A percentile compares a stretch with the other conserved stretches of the same genome.
These are phyloP conservation scores for Trametes coccinea DNA, from an alignment of 768 basidiomycete genomes.

Conservation along the genomic window DNA sequence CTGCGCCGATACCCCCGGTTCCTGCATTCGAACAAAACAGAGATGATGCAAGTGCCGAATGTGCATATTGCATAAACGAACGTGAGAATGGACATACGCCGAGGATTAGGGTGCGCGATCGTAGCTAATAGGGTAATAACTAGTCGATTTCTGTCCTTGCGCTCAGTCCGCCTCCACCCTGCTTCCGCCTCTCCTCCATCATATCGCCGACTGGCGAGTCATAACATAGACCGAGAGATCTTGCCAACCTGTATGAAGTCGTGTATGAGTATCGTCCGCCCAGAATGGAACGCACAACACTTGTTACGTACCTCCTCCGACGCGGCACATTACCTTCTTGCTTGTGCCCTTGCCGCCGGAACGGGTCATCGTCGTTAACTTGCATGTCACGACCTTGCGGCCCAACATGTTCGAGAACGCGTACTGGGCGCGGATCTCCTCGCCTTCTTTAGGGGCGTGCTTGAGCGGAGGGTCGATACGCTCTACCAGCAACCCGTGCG, in stretches of 20 bases:
- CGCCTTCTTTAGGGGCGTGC: conserved; percentile 63
- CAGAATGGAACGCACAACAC: background rate
- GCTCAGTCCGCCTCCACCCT: conserved; percentile 1
- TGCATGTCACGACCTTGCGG: conserved; percentile 75
- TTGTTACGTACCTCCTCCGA: conserved; percentile 70
- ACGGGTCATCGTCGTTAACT: conserved; percentile 76
- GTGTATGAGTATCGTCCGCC: conserved; percentile 1
- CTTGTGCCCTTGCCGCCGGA: conserved; percentile 46
- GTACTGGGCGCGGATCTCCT: conserved; percentile 84
- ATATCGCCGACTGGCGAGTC: conserved; percentile 73
- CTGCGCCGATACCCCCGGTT: background rate
- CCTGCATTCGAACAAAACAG: background rate
- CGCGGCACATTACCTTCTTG: conserved; percentile 91
- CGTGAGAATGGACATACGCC: conserved; percentile 25
- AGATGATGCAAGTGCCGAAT: background rate
- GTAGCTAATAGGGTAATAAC: conserved; percentile 18
- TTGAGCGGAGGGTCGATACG: conserved; percentile 79
- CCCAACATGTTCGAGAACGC: conserved; percentile 73
- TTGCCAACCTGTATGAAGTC: conserved; percentile 62
- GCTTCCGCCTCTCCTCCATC: conserved; percentile 13
- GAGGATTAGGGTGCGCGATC: conserved; percentile 16
- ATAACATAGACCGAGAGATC: conserved; percentile 75
- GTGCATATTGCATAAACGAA: conserved; percentile 25
- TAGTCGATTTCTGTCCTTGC: conserved; percentile 14
- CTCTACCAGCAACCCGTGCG: conserved; percentile 76